Evolutionary conservation across 2,329 filamentous ascomycete species (phyloP).

Genomic region (Chalaropsis thielavioides): DNA sequence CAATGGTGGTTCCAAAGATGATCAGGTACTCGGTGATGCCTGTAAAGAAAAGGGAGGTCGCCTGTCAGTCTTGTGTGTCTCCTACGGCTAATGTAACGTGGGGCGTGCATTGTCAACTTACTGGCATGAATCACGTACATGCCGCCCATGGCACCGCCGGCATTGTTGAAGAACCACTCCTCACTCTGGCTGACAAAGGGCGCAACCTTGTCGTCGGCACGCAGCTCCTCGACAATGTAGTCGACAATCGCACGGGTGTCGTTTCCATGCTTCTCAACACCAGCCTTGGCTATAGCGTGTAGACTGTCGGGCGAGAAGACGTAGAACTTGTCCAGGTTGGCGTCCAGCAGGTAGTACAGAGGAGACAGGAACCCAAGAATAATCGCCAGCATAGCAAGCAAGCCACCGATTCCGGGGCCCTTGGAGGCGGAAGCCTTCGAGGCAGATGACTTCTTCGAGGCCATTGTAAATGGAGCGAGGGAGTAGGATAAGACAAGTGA

Average conservation of each 20-base stretch:
- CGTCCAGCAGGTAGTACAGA: conserved; percentile 41
- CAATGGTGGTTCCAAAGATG: conserved; percentile 69
- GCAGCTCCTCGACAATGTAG: conserved; percentile 56
- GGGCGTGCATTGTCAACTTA: conserved; percentile 28
- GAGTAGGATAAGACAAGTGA: background rate
- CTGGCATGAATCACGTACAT: conserved; percentile 86
- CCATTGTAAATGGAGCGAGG: conserved; percentile 8
- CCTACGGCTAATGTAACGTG: background rate
- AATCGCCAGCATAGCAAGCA: conserved; percentile 37
- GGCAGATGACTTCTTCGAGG: conserved; percentile 6
- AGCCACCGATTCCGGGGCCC: conserved; percentile 23
- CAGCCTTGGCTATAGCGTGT: conserved; percentile 51
- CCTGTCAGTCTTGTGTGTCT: conserved; percentile 7
- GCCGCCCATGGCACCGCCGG: conserved; percentile 77
- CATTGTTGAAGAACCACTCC: conserved; percentile 88
- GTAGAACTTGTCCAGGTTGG: conserved; percentile 52
- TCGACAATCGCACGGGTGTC: conserved; percentile 55
- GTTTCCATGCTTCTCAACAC: conserved; percentile 55
- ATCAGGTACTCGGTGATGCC: conserved; percentile 80
- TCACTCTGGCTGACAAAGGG: conserved; percentile 52
- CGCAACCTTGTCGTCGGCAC: conserved; percentile 31
- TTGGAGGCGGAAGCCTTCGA: conserved; percentile 14
- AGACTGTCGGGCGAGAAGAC: conserved; percentile 58
- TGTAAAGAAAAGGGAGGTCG: conserved; percentile 20
- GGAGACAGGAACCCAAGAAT: conserved; percentile 40